Base-by-base conservation (phyloP, 1,139 yeast species). In the Taphrina pruni region DNA sequence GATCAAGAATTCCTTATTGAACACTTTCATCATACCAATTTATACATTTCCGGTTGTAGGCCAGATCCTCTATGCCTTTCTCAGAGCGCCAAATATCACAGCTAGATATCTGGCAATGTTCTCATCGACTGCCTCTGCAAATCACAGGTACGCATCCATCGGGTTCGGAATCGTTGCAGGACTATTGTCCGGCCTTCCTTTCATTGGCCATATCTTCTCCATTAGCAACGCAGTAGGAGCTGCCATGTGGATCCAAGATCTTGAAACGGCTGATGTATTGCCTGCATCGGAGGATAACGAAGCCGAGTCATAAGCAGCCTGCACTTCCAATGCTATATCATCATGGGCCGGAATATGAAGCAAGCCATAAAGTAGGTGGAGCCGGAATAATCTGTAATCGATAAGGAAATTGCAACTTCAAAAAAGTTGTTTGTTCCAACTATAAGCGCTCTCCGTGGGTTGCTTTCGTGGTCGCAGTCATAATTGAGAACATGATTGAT, bases 181-280 rank as follows among this genome's bases (percentile, higher is more conserved):
- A 17, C 26, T 58, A 12, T 32, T 58, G 14, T 43, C 54, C 43
- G 54, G 38, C 8, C 32, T 58, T 5, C 62, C 62, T 21, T 45
- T 58, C 43, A 58, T 58, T 21, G 62, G 62, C 7, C 62, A 58
- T 41, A 32, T 58, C 26, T 58, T 58, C 41, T 32, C 39, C 39
- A 58, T 58, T 41, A 58, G 54, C 12, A 58, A 58, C 17, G 39
- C 51, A 6, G 62, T 58, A 2, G 62, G 62, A n/a, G 52, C 52
- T 46, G 62, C 62, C 11, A 36, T 58, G 46, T 58, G 62, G 62
- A 58, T 58, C 9, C 62, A 58, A 26, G 62, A 58, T n/a, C 20
- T 58, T 17, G 62, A 50, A 21, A 21, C 48, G 20, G 48, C 48
- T 7, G 48, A 5, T n/a, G 20, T 2, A 7, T 14, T 45, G 48